A percentile compares a stretch with the other conserved stretches of the same genome.
Conservation (phyloP, 345 rosid genomes). For the Microthlaspi erraticum region DNA sequence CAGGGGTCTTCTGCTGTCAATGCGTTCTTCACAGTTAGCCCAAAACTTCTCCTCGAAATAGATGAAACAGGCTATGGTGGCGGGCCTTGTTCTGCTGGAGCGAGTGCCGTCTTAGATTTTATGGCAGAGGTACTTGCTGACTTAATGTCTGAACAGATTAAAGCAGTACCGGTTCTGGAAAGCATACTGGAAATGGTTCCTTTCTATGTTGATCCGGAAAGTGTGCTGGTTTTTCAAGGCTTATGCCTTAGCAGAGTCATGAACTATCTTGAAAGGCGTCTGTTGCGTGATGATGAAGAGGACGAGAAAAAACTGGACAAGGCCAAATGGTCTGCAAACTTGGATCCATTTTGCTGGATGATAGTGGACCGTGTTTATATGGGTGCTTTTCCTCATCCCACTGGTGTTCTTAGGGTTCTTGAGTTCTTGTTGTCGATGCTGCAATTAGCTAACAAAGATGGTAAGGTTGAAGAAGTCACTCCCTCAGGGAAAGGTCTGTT, state of each 20-base stretch:
- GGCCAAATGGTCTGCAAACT: constrained; percentile 87
- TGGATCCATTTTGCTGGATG: constrained; percentile 96
- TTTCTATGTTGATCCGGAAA: constrained; percentile 86
- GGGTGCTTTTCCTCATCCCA: constrained; percentile 96
- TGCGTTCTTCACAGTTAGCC: constrained; percentile 60
- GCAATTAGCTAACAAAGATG: constrained; percentile 97
- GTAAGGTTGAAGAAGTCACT: constrained; percentile 88
- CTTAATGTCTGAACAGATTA: constrained; percentile 86
- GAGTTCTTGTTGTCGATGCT: constrained; percentile 96
- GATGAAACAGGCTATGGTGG: constrained; percentile 99
- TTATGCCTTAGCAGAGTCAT: constrained; percentile 88
- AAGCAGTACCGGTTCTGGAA: constrained; percentile 80
- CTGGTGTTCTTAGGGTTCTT: constrained; percentile 73
- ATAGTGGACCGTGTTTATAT: constrained; percentile 94
- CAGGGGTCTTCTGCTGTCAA: constrained; percentile 63
- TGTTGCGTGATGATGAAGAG: constrained; percentile 98
- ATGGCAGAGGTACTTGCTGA: constrained; percentile 97
- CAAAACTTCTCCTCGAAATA: constrained; percentile 77
- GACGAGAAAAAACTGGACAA: constrained; percentile 90
- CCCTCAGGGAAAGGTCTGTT: constrained; percentile 91
- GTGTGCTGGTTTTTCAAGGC: constrained; percentile 91
- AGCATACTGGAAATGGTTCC: constrained; percentile 89
- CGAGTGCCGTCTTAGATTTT: constrained; percentile 94
- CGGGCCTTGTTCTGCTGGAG: constrained; percentile 99
- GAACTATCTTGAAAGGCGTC: constrained; percentile 97